Evolutionary conservation across 352 stramenopile species (phyloP).

Genomic region (Phytopythium delawarense): DNA sequence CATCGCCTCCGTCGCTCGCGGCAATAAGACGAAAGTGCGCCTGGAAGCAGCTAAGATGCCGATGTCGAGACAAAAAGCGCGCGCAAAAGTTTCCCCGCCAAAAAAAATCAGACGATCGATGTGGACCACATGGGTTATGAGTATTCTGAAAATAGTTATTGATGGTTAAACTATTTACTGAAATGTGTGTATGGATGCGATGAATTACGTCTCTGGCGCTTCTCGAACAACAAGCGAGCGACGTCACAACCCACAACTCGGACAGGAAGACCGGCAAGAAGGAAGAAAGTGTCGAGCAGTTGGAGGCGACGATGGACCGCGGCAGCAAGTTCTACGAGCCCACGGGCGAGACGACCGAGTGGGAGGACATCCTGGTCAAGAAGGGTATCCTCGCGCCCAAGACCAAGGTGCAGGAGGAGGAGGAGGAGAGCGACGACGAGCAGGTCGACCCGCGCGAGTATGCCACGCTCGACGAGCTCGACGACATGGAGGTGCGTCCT

Average conservation of each 20-base stretch:
- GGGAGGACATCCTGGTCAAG: constrained; percentile 89
- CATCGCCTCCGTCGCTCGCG: background rate
- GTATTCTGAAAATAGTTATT: background rate
- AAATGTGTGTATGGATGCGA: background rate
- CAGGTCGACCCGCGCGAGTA: constrained; percentile 71
- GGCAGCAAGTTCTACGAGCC: constrained; percentile 83
- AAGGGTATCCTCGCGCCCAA: constrained; percentile 86
- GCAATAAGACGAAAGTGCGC: background rate
- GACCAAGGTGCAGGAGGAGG: constrained; percentile 82
- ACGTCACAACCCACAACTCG: background rate
- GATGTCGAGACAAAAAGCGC: background rate
- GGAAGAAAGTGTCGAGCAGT: background rate
- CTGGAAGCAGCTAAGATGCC: background rate
- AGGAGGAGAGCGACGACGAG: constrained; percentile 66
- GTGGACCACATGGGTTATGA: no score
- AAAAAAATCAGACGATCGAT: background rate
- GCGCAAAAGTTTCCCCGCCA: constrained; percentile 1
- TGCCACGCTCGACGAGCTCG: constrained; percentile 79
- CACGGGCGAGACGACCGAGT: constrained; percentile 88
- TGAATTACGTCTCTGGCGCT: background rate
- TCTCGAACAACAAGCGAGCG: background rate
- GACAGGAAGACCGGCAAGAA: background rate
- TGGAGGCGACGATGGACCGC: constrained; percentile 50
- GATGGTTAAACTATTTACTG: background rate
- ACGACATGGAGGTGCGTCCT: constrained; percentile 66